Conservation (phyloP, 2,329 filamentous ascomycete genomes). For the Sporothrix pseudoabietina region DNA sequence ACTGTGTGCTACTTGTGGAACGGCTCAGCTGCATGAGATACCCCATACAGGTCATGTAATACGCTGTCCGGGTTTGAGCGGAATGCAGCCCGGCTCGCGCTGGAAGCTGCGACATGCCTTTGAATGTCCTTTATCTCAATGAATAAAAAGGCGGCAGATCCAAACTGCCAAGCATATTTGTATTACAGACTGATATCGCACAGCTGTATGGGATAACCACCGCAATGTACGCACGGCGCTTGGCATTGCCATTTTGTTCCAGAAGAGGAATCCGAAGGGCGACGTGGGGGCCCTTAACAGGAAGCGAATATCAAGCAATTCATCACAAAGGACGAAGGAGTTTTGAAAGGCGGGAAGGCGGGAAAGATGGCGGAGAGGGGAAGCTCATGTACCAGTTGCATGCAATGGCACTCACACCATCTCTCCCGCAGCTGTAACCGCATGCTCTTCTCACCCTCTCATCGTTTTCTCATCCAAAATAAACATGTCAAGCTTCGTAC, state of each 20-base stretch:
- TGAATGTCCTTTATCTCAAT: not conserved
- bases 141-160: not conserved
- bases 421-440: not conserved
- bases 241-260: slow-evolving; percentile 18
- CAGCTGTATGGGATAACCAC: slow-evolving; percentile 14
- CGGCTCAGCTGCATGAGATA: not conserved
- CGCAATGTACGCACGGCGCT: slow-evolving; percentile 20
- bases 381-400: not conserved
- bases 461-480: not conserved
- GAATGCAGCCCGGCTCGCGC: not conserved
- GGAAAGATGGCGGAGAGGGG: not conserved
- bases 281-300: not conserved
- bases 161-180: not conserved
- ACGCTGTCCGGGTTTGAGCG: not conserved
- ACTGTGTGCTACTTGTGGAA: slow-evolving; percentile 20
- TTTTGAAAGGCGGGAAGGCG: not conserved
- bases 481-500: not conserved
- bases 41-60: not conserved
- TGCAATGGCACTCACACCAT: not conserved
- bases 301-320: not conserved
- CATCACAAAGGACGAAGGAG: not conserved
- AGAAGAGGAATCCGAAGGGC: not conserved
- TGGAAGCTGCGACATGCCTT: not conserved
- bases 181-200: not conserved
- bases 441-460: not conserved